Conservation (phyloP, 768 basidiomycete genomes). For the Rhodotorula babjevae region DNA sequence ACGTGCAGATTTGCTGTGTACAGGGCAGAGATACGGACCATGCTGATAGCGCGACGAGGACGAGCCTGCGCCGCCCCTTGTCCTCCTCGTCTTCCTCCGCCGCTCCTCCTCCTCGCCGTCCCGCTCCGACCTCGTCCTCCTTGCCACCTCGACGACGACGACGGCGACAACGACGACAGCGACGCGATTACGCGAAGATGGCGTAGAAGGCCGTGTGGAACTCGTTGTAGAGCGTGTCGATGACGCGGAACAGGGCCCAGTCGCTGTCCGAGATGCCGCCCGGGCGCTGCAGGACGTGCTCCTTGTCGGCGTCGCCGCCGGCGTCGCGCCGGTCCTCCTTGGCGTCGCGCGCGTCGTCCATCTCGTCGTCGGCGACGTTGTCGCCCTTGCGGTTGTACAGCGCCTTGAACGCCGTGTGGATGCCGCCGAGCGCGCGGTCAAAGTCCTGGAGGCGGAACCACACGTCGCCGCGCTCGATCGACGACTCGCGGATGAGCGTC, state of each 20-base stretch:
- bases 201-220: slow-evolving; percentile 20
- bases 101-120: background rate
- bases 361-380: slow-evolving; percentile 11
- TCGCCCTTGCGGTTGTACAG: slow-evolving; percentile 21
- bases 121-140: too few relatives aligned
- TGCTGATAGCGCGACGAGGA: too few relatives aligned
- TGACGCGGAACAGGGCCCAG: slow-evolving; percentile 26
- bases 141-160: too few relatives aligned
- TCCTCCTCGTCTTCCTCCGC: background rate
- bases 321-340: slow-evolving; percentile 25
- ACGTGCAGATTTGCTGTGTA: too few relatives aligned
- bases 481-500: slow-evolving; percentile 36
- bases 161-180: too few relatives aligned
- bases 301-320: slow-evolving; percentile 39
- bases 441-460: slow-evolving; percentile 52
- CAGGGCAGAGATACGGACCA: too few relatives aligned
- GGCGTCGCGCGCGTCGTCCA: slow-evolving; percentile 36
- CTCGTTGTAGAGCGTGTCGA: slow-evolving; percentile 23
- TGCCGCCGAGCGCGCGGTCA: slow-evolving; percentile 48
- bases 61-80: too few relatives aligned
- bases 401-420: slow-evolving; percentile 40
- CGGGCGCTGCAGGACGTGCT: slow-evolving; percentile 30
- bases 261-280: slow-evolving; percentile 16
- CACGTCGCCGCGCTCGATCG: slow-evolving; percentile 54
- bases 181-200: slow-evolving; percentile 11